A percentile compares a stretch with the other conserved stretches of the same genome.
Conservation (phyloP, 352 stramenopile species). For the Pythium aphanidermatum region DNA sequence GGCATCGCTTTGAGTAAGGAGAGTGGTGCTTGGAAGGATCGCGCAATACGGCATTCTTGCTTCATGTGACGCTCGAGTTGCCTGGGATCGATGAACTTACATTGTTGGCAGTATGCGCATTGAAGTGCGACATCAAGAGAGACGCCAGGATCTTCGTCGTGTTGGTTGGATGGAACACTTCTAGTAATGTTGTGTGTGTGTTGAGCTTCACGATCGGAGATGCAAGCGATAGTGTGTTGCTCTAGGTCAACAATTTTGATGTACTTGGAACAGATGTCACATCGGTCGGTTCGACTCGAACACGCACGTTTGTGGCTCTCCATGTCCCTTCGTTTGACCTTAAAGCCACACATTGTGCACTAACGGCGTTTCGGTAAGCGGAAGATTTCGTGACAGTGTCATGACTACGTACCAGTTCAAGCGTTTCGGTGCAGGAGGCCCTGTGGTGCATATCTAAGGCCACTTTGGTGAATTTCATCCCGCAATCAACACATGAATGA, state of each 20-base stretch:
- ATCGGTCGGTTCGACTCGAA: slow-evolving; percentile 44
- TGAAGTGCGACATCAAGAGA: slow-evolving; percentile 9
- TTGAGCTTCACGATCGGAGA: background rate
- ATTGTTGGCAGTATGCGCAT: slow-evolving; percentile 42
- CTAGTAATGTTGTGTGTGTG: background rate
- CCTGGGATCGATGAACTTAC: slow-evolving; percentile 16
- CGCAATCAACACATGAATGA: slow-evolving; percentile 26
- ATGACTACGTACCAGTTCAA: slow-evolving; percentile 27
- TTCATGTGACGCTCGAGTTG: slow-evolving; percentile 30
- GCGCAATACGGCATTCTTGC: slow-evolving; percentile 31
- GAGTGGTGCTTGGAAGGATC: slow-evolving; percentile 20
- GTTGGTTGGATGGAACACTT: slow-evolving; percentile 3
- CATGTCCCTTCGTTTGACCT: slow-evolving; percentile 41
- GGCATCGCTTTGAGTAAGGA: background rate
- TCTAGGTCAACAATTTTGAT: slow-evolving; percentile 37
- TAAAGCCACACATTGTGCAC: slow-evolving; percentile 44
- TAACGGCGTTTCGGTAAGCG: too few species aligned
- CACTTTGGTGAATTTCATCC: slow-evolving; percentile 19
- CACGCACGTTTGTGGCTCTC: slow-evolving; percentile 29
- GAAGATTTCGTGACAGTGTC: too few species aligned
- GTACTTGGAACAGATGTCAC: slow-evolving; percentile 43
- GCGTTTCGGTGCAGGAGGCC: slow-evolving; percentile 18
- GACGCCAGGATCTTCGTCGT: background rate
- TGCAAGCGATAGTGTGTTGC: slow-evolving; percentile 10
- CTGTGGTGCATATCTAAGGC: slow-evolving; percentile 19